A percentile compares a stretch with the other conserved stretches of the same genome.
Evolutionary conservation across 2,329 filamentous ascomycete species (phyloP).

Genomic region (Fusarium pilosicola): DNA sequence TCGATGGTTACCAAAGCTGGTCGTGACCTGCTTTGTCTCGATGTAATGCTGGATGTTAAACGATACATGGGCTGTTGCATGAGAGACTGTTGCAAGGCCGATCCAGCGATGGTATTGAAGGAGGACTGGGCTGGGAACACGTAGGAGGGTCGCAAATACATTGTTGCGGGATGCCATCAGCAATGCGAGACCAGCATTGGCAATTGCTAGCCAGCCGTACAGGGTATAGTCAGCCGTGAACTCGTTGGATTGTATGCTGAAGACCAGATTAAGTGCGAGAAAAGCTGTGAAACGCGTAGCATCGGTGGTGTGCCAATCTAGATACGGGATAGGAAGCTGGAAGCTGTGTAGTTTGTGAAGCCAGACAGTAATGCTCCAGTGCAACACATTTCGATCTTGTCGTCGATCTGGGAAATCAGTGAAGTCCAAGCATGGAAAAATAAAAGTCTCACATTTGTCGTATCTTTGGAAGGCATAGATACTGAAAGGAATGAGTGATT

Average conservation of each 20-base stretch:
- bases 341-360: neutral
- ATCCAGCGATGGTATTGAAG: neutral
- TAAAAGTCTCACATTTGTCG: fast-evolving
- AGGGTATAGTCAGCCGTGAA: neutral
- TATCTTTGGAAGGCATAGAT: neutral
- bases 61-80: neutral
- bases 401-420: neutral
- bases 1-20: neutral
- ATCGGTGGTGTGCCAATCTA: neutral
- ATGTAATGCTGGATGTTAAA: neutral
- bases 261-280: neutral
- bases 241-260: neutral
- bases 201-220: neutral
- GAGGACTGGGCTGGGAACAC: neutral
- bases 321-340: neutral
- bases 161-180: neutral
- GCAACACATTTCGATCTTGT: neutral
- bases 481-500: neutral
- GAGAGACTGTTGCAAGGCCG: neutral
- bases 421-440: fast-evolving
- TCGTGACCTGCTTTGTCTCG: neutral
- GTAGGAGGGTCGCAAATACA: neutral
- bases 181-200: neutral
- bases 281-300: neutral
- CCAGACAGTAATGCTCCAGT: neutral